phyloP scores from a whole-genome alignment of 148 eudicot species.

The Suaeda aralocaspica region DNA sequence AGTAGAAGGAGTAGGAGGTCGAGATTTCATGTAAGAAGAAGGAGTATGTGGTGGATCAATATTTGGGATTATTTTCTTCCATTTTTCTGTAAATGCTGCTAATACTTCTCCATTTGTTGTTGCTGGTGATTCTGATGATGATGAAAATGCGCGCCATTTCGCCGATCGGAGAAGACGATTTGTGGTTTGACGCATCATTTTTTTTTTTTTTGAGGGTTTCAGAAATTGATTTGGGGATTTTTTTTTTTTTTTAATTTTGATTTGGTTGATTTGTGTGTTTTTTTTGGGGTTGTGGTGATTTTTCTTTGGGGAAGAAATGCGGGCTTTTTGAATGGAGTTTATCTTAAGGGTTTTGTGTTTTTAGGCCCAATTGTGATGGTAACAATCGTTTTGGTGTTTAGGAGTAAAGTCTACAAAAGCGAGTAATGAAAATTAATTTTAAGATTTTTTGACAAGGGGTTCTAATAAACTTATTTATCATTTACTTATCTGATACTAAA shows the following conservation, averaged over 20 bases:
- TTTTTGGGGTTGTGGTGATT: background rate
- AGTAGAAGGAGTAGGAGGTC: constrained; percentile 35
- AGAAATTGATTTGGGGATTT: background rate
- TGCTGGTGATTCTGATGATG: constrained; percentile 21
- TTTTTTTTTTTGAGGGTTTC: background rate
- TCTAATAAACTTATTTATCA: too few species aligned
- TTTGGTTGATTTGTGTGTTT: background rate
- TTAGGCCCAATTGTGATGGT: too few species aligned
- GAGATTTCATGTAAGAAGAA: constrained; percentile 35
- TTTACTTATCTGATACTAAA: too few species aligned
- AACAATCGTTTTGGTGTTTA: too few species aligned
- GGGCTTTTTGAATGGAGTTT: too few species aligned
- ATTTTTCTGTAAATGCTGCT: constrained; percentile 24
- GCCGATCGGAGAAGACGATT: constrained; percentile 16
- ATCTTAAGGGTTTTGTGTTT: too few species aligned
- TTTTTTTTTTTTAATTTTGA: background rate
- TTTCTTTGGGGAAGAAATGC: too few species aligned
- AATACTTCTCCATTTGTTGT: constrained; percentile 6
- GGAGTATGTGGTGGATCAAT: constrained; percentile 36
- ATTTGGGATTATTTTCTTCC: constrained; percentile 36
- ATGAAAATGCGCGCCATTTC: constrained; percentile 9
- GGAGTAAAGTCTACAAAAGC: too few species aligned
- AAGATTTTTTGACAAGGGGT: too few species aligned
- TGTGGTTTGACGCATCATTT: constrained; percentile 27
- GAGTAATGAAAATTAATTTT: too few species aligned